phyloP scores from a whole-genome alignment of 1,284 basidiomycete species.

The Trichosporon faecale region DNA sequence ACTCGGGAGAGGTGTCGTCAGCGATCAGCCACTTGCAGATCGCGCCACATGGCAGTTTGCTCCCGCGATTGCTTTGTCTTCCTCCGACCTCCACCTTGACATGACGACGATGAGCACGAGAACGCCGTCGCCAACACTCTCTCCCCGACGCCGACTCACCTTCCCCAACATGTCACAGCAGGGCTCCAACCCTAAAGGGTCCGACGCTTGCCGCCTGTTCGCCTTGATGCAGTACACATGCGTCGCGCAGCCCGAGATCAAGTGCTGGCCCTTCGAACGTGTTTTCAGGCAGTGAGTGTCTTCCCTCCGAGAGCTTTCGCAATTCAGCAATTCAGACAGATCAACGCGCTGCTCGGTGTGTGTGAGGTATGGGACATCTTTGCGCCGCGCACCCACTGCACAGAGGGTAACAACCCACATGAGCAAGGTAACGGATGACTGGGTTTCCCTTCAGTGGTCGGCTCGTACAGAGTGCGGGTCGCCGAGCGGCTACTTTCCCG shows the following conservation, averaged over 20 bases:
- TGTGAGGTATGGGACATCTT: not conserved
- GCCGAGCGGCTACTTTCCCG: not conserved
- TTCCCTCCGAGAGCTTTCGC: not conserved
- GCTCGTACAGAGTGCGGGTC: not conserved
- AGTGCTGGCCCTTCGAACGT: slow-evolving; percentile 25
- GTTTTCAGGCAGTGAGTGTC: slow-evolving; percentile 25
- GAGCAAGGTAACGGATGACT: not conserved
- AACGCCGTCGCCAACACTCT: not conserved
- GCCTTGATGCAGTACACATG: slow-evolving; percentile 24
- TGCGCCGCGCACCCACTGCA: not conserved
- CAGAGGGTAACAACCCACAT: not conserved
- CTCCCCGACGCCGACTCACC: not conserved
- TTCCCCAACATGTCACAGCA: not conserved
- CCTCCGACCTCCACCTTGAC: not conserved
- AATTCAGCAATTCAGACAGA: not conserved
- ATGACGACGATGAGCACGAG: not conserved
- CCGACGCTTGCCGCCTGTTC: slow-evolving; percentile 17
- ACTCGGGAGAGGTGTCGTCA: not conserved
- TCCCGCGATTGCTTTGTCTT: not conserved
- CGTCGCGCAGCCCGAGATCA: slow-evolving; percentile 11
- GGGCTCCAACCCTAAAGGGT: not conserved
- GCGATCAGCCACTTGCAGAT: not conserved
- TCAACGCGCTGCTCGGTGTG: not conserved
- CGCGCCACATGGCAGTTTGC: not conserved
- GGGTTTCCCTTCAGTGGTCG: not conserved